Evolutionary conservation across 805 yeast genomes (phyloP), one percentile per base, ranked within the genome.

Genomic region (Sugiyamaella qingdaonensis): DNA sequence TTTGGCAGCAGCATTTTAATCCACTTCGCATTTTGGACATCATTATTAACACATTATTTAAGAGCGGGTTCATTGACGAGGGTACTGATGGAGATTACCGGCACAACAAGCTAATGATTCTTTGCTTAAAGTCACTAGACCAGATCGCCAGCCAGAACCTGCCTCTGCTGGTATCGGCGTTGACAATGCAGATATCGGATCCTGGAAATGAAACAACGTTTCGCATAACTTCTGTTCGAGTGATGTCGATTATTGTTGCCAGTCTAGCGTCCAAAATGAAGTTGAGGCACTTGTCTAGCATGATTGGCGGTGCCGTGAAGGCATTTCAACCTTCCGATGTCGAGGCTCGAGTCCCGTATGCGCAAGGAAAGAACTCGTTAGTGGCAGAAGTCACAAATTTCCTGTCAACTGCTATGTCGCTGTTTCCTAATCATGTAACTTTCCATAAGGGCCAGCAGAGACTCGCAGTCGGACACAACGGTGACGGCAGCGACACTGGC

Each of bases 361-460:
- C 48, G 2, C 19, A 34, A 2, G 49, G 54, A 10, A 44, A 48
- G 4, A 53, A 53, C 21, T 60, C 63, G 1, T 47, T 61, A 13
- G 46, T 53, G n/a, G 51, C 55, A 4, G 64, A 59, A 29, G 55
- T 54, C 1, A 58, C 63, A 2, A 54, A 48, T 37, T 57, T 60
- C 45, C 46, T 61, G 32, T 48, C 60, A 1, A 37, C 47, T n/a
- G 54, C 56, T 16, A 48, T 58, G 53, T 21, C 44, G 4, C 14
- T 16, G 24, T 58, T 48, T 41, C 60, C 63, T 10, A 57, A 54
- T 14, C 43, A 48, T n/a, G 46, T 58, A 24, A 50, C 61, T 9
- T 61, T 61, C 50, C 60, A 60, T 50, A 60, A 58, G 51, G 53
- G 48, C 9, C 62, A 57, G 34, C 64, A 61, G 46, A 33, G 59